Conservation (phyloP, 2,329 filamentous ascomycete genomes). For the Apiospora sp. region DNA sequence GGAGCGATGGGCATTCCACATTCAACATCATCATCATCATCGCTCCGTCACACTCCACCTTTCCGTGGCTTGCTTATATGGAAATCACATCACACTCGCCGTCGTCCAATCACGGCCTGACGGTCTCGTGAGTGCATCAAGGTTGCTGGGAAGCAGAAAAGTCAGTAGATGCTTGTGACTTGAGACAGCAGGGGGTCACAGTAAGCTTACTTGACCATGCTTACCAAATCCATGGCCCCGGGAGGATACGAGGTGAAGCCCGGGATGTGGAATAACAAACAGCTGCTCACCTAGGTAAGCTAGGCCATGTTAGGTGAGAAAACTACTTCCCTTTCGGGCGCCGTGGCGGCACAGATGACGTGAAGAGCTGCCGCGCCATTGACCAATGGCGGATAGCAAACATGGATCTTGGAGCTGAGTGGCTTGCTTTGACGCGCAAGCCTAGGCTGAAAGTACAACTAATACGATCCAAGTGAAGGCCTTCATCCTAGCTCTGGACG, state of each 20-base stretch:
- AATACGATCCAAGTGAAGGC: not conserved
- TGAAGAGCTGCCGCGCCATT: not conserved
- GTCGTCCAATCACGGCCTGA: not conserved
- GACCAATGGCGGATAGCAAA: constrained; percentile 11
- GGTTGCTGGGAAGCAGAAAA: not conserved
- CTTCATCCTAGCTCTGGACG: not conserved
- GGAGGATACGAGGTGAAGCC: constrained; percentile 11
- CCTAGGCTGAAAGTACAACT: not conserved
- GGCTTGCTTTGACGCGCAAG: constrained; percentile 13
- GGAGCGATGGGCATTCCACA: not conserved
- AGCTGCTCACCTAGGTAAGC: constrained; percentile 16
- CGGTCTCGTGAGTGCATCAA: too few species aligned
- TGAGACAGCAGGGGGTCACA: not conserved
- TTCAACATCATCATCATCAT: not conserved
- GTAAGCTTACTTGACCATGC: constrained; percentile 10
- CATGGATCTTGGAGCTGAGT: constrained; percentile 6
- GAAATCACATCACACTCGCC: not conserved
- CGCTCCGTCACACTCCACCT: constrained; percentile 14
- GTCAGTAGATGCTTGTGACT: constrained; percentile 6
- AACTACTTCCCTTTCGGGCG: not conserved
- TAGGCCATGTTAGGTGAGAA: not conserved
- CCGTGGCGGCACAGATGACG: not conserved
- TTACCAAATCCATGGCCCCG: constrained; percentile 12
- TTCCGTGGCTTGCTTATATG: constrained; percentile 10
- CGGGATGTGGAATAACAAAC: not conserved